A percentile compares a stretch with the other conserved stretches of the same genome.
phyloP scores from a whole-genome alignment of 331 rosid species.

The Dryas integrifolia region DNA sequence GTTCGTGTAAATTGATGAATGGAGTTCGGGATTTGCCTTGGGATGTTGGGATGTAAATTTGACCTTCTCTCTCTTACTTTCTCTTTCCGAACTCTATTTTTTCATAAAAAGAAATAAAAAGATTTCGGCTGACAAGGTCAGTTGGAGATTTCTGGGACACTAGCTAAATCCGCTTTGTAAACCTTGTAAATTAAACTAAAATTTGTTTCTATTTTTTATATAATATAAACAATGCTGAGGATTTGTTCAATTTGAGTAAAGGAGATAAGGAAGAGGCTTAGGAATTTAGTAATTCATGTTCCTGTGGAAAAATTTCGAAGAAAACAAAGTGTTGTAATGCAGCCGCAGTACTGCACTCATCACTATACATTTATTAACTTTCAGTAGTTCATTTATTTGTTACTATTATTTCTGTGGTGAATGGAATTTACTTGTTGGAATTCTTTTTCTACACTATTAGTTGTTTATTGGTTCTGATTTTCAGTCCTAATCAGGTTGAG shows the following conservation, averaged over 20 bases:
- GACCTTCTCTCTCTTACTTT: not conserved
- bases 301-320: not conserved
- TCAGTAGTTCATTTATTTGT: not conserved
- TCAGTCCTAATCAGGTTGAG: not conserved
- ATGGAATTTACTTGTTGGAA: not conserved
- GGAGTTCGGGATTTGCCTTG: slow-evolving; percentile 12
- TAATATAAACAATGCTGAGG: not conserved
- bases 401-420: too few relatives aligned
- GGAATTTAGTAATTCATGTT: slow-evolving; percentile 1
- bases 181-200: not conserved
- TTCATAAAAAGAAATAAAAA: not conserved
- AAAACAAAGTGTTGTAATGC: not conserved
- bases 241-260: not conserved
- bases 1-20: slow-evolving; percentile 2
- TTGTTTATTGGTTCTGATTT: not conserved
- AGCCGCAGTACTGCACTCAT: too few relatives aligned
- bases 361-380: not conserved
- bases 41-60: not conserved
- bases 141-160: not conserved
- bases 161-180: not conserved
- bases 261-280: not conserved
- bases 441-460: not conserved
- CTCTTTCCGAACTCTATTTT: too few relatives aligned
- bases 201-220: not conserved
- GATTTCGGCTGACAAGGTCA: not conserved